phyloP scores from a whole-genome alignment of 345 rosid species.

The Geranium brycei region DNA sequence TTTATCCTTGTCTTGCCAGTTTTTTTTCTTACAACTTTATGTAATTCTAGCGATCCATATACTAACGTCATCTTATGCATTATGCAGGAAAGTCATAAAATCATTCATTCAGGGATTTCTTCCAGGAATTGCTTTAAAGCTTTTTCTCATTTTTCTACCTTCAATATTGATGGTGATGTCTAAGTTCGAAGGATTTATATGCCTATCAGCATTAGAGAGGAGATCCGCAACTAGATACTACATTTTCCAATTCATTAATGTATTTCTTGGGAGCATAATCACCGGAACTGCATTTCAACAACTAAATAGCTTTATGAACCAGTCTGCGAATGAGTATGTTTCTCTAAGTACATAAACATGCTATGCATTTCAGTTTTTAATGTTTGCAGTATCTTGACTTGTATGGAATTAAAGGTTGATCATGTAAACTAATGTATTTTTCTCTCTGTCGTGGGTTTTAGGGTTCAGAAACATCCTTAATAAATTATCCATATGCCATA shows the following conservation, averaged over 20 bases:
- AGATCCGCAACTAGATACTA: constrained; percentile 68
- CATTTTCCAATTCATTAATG: constrained; percentile 76
- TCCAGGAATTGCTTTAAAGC: constrained; percentile 89
- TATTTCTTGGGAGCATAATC: constrained; percentile 89
- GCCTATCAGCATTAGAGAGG: constrained; percentile 64
- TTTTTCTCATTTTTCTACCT: constrained; percentile 77
- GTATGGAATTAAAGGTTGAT: too few relatives aligned
- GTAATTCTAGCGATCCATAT: background rate
- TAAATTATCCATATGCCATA: too few relatives aligned
- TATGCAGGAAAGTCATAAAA: constrained; percentile 54
- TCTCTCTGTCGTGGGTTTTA: too few relatives aligned
- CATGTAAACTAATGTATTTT: background rate
- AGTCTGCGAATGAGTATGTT: constrained; percentile 80
- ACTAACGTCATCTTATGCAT: constrained; percentile 3
- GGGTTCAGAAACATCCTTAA: too few relatives aligned
- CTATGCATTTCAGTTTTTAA: background rate
- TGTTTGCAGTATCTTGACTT: too few relatives aligned
- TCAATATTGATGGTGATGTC: constrained; percentile 84
- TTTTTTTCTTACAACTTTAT: background rate
- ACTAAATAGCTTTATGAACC: constrained; percentile 64
- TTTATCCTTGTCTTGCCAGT: background rate
- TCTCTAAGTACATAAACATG: background rate
- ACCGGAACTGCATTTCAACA: constrained; percentile 93
- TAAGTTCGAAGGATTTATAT: constrained; percentile 82
- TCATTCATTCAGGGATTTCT: constrained; percentile 91